Evolutionary conservation across 2,329 filamentous ascomycete species (phyloP).

Genomic region (Rhinocladiella similis): DNA sequence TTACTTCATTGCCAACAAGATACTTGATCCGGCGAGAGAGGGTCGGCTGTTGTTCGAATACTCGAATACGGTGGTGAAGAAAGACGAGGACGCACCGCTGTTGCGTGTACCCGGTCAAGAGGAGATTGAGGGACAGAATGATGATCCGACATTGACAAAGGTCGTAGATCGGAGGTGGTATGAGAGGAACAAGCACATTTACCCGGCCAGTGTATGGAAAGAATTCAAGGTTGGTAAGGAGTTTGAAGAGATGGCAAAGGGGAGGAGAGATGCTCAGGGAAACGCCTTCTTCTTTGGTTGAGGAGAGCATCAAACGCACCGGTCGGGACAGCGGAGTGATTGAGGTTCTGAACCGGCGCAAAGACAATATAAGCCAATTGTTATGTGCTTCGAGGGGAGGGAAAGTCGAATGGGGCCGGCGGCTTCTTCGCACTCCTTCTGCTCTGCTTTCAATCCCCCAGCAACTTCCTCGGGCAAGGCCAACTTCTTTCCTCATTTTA

Average conservation of each 20-base stretch:
- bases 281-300: conserved; percentile 85
- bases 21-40: conserved; percentile 67
- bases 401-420: too few species aligned
- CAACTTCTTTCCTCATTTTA: too few species aligned
- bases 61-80: conserved; percentile 44
- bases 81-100: conserved; percentile 40
- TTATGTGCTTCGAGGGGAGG: not conserved
- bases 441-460: too few species aligned
- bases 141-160: conserved; percentile 82
- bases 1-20: conserved; percentile 83
- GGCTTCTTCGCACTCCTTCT: too few species aligned
- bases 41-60: conserved; percentile 79
- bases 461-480: too few species aligned
- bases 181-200: conserved; percentile 97
- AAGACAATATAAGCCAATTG: not conserved
- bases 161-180: conserved; percentile 97
- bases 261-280: conserved; percentile 76
- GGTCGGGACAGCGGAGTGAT: not conserved
- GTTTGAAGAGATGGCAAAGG: conserved; percentile 65
- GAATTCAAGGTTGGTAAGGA: conserved; percentile 90
- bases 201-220: conserved; percentile 92
- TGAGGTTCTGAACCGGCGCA: not conserved
- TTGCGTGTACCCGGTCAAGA: conserved; percentile 49
- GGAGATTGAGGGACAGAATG: conserved; percentile 70
- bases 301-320: not conserved